Percentiles rank a stretch among this genome's conserved stretches.
These are phyloP conservation scores for Cystobasidiopsis lactophilus DNA, from an alignment of 768 basidiomycete genomes.

Conservation along the genomic window DNA sequence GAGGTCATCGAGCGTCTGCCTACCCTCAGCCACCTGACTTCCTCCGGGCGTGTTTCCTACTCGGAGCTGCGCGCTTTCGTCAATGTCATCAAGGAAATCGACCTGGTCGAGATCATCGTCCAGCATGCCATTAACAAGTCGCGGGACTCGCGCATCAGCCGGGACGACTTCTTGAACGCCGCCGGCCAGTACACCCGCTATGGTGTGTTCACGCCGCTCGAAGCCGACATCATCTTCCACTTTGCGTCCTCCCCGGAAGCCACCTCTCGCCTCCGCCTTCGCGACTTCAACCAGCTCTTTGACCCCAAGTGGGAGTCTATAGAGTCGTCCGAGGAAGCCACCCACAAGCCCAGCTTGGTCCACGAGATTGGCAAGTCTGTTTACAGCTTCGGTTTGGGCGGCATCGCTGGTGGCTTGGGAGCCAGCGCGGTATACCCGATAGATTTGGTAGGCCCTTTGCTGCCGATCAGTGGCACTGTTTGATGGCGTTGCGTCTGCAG, in stretches of 20 bases:
- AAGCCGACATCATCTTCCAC: slow-evolving; percentile 93
- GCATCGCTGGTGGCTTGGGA: slow-evolving; percentile 77
- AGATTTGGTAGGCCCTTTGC: slow-evolving; percentile 7
- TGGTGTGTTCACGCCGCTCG: slow-evolving; percentile 90
- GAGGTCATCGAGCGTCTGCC: slow-evolving; percentile 77
- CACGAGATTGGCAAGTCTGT: slow-evolving; percentile 39
- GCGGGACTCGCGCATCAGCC: slow-evolving; percentile 86
- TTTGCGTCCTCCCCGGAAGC: slow-evolving; percentile 66
- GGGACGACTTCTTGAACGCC: slow-evolving; percentile 83
- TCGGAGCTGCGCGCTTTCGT: slow-evolving; percentile 93
- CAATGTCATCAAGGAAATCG: slow-evolving; percentile 43
- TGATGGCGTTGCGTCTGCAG: neutral
- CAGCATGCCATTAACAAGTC: slow-evolving; percentile 62
- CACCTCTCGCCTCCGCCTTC: slow-evolving; percentile 48
- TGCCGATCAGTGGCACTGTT: neutral
- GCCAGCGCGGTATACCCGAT: slow-evolving; percentile 94
- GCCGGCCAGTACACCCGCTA: slow-evolving; percentile 71
- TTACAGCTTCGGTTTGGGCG: slow-evolving; percentile 70
- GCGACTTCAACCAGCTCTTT: slow-evolving; percentile 79
- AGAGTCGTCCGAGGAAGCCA: neutral
- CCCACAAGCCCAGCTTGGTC: neutral
- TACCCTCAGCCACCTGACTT: slow-evolving; percentile 68
- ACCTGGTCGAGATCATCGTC: slow-evolving; percentile 67
- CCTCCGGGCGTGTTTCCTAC: slow-evolving; percentile 77
- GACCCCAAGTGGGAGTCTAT: slow-evolving; percentile 58